Evolutionary conservation across 768 basidiomycete genomes (phyloP).

Genomic region (Hortiboletus flavorubellus): DNA sequence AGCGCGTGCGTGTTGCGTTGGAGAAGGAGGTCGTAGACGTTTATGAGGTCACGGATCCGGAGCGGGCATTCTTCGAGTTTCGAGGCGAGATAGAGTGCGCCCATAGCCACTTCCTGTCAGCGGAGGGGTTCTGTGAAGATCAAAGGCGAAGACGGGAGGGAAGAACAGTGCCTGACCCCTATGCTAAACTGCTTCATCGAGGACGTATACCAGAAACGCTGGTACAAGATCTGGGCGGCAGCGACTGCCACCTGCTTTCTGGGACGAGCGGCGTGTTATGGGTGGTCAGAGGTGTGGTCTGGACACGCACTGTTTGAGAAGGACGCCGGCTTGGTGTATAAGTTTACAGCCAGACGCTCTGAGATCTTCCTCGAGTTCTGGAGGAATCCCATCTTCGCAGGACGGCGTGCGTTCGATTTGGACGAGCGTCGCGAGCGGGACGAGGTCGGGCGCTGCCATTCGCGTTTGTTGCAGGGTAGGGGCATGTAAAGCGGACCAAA

Average conservation of each 20-base stretch:
- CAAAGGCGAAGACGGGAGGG: constrained; percentile 3
- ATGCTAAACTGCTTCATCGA: constrained; percentile 95
- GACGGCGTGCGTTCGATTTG: constrained; percentile 85
- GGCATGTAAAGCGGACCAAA: constrained; percentile 19
- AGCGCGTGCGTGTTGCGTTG: constrained; percentile 63
- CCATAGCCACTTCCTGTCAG: constrained; percentile 80
- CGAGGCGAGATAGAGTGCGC: constrained; percentile 82
- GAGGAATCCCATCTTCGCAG: constrained; percentile 73
- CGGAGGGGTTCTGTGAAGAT: constrained; percentile 5
- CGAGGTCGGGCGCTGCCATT: constrained; percentile 50
- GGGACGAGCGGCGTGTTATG: constrained; percentile 11
- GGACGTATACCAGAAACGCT: constrained; percentile 94
- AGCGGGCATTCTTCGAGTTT: constrained; percentile 92
- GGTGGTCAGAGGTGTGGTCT: background rate
- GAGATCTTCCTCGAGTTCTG: constrained; percentile 81
- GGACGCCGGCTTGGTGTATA: constrained; percentile 90
- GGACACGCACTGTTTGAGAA: constrained; percentile 77
- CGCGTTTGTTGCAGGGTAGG: background rate
- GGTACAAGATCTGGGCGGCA: constrained; percentile 93
- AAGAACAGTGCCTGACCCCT: constrained; percentile 54
- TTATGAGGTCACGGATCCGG: constrained; percentile 91
- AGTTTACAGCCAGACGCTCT: constrained; percentile 90
- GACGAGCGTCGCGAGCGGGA: constrained; percentile 78
- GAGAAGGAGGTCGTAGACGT: constrained; percentile 87
- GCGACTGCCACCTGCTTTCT: constrained; percentile 97